phyloP scores from a whole-genome alignment of 768 basidiomycete genomes.

The Boletus subcaerulescens region DNA sequence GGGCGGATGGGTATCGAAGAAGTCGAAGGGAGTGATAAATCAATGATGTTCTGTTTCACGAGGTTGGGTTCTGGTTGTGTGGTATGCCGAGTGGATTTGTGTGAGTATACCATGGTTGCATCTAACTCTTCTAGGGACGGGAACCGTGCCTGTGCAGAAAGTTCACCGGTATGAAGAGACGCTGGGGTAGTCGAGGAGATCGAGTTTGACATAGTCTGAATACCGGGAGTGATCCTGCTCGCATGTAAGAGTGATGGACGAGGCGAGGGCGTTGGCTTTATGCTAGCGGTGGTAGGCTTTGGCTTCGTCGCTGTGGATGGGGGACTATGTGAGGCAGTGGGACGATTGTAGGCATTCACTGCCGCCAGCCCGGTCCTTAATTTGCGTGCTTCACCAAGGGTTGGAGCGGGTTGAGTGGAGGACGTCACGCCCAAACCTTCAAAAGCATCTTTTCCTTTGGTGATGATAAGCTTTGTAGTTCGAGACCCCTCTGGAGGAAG shows the following conservation, averaged over 20 bases:
- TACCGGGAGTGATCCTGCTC: constrained; percentile 12
- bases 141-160: constrained; percentile 69
- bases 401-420: constrained; percentile 52
- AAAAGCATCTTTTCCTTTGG: constrained; percentile 68
- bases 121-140: constrained; percentile 87
- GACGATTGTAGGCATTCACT: constrained; percentile 40
- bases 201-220: constrained; percentile 33
- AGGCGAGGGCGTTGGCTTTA: constrained; percentile 29
- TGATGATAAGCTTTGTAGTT: constrained; percentile 29
- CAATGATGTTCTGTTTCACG: constrained; percentile 16
- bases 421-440: constrained; percentile 62
- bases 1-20: constrained; percentile 22
- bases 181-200: constrained; percentile 32
- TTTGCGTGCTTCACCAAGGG: constrained; percentile 73
- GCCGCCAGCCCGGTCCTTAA: constrained; percentile 64
- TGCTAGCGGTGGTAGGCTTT: constrained; percentile 16
- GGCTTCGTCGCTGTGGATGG: constrained; percentile 15
- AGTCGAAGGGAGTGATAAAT: constrained; percentile 23
- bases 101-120: constrained; percentile 42
- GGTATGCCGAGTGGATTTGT: constrained; percentile 16
- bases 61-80: constrained; percentile 11
- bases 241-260: constrained; percentile 21
- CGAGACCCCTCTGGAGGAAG: constrained; percentile 31
- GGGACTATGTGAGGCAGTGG: constrained; percentile 9
- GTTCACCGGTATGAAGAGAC: constrained; percentile 38